Evolutionary conservation across 495 filamentous ascomycete species (phyloP).

Genomic region (Melanomma pulvis-pyrius): DNA sequence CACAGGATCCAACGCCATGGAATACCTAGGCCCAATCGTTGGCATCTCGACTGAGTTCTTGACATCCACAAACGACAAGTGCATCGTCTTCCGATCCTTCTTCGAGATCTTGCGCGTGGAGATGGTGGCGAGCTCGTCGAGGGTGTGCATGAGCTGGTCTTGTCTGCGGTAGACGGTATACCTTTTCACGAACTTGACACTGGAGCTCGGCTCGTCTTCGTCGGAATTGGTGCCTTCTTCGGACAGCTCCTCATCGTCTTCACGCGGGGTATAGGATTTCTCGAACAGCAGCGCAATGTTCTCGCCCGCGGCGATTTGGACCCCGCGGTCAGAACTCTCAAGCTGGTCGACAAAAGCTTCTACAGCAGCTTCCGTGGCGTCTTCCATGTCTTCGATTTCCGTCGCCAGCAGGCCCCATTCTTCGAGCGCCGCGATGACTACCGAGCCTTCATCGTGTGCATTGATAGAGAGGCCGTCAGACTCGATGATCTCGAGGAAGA

Average conservation of each 20-base stretch:
- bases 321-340: constrained; percentile 69
- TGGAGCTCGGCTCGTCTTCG: constrained; percentile 39
- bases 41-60: constrained; percentile 81
- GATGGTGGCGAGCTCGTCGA: constrained; percentile 58
- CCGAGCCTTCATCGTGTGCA: constrained; percentile 70
- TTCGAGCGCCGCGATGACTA: constrained; percentile 83
- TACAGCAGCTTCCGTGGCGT: constrained; percentile 71
- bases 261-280: constrained; percentile 68
- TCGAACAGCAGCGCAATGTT: constrained; percentile 91
- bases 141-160: constrained; percentile 52
- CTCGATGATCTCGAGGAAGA: constrained; percentile 80
- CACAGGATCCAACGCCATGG: constrained; percentile 71
- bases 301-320: constrained; percentile 85
- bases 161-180: constrained; percentile 47
- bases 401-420: constrained; percentile 89
- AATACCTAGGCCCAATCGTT: constrained; percentile 69
- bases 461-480: constrained; percentile 78
- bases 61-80: constrained; percentile 79
- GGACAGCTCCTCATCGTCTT: constrained; percentile 60
- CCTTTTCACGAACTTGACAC: constrained; percentile 60
- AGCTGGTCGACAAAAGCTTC: constrained; percentile 90
- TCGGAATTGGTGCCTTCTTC: constrained; percentile 54
- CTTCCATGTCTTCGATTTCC: constrained; percentile 77
- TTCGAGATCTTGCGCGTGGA: constrained; percentile 75
- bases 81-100: constrained; percentile 75